Evolutionary conservation across 1,284 basidiomycete species (phyloP), one percentile per base, ranked within the genome.

Genomic region (Trichosporon asahii): DNA sequence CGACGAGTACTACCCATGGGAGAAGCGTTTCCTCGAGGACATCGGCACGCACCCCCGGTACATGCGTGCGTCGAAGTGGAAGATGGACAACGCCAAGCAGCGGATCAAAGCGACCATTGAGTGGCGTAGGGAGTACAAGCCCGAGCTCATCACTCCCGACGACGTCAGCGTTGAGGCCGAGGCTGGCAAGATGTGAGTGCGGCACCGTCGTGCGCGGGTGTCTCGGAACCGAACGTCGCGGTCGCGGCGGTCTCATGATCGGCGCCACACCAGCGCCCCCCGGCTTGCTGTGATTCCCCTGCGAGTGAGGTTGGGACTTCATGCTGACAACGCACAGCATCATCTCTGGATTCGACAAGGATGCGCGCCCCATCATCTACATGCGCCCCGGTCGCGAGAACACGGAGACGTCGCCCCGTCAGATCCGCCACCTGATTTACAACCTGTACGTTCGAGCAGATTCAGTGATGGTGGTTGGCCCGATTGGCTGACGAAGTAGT

Each of bases 381-480:
- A 90, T 94, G 89, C 89, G 90, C 18, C 92, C 92, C 0, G 91
- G 91, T 14, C 85, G 88, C 72, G 91, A 94, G 79, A 94, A 94
- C 80, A 93, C 92, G 2, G 87, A 90, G 76, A 87, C 87, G 2
- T 88, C 89, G 73, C 89, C 90, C 1, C 87, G 91, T 53, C 92
- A 94, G 78, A 86, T 94, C 66, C 86, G 89, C 66, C 91, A 94
- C 85, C 86, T 93, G 15, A 90, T 94, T 35, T 94, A 90, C 88
- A 89, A 89, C 77, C 81, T 94, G 91, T 92, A 78, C 81, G 91
- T 86, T 9, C 23, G 9, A 2, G 9, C 12, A n/a, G n/a, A n/a
- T n/a, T n/a, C n/a, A n/a, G n/a, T n/a, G n/a, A n/a, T n/a, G n/a
- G n/a, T n/a, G n/a, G n/a, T n/a, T n/a, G n/a, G n/a, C n/a, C n/a